Evolutionary conservation across 2,329 filamentous ascomycete species (phyloP).

Genomic region (Raffaelea ambrosiae): DNA sequence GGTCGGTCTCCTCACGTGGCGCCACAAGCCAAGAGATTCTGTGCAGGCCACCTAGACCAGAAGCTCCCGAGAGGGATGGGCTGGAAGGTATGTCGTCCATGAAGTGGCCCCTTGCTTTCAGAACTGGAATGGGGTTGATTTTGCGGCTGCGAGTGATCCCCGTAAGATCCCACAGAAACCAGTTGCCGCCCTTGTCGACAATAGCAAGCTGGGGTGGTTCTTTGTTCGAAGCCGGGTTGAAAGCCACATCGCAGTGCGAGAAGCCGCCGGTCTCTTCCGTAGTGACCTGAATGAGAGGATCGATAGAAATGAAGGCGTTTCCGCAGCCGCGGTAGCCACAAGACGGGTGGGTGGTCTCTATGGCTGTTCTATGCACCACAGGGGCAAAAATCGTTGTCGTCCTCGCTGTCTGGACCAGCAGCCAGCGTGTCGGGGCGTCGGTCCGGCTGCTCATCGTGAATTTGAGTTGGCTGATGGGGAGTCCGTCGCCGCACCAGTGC

Average conservation of each 20-base stretch:
- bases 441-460: conserved; percentile 31
- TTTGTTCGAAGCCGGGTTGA: conserved; percentile 46
- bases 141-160: conserved; percentile 26
- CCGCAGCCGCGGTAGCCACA: conserved; percentile 15
- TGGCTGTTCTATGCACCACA: conserved; percentile 32
- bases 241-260: conserved; percentile 53
- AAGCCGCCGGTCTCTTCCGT: conserved; percentile 43
- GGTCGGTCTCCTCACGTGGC: no score
- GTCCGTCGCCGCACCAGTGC: conserved; percentile 45
- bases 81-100: not conserved
- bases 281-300: conserved; percentile 44
- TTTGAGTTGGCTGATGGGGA: conserved; percentile 43
- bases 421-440: conserved; percentile 32
- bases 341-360: conserved; percentile 9
- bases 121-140: conserved; percentile 22
- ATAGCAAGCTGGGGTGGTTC: conserved; percentile 53
- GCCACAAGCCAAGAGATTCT: conserved; percentile 6
- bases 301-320: conserved; percentile 45
- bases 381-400: conserved; percentile 45
- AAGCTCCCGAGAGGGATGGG: not conserved
- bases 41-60: conserved; percentile 8
- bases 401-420: conserved; percentile 44
- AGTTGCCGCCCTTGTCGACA: conserved; percentile 56
- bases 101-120: conserved; percentile 29
- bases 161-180: conserved; percentile 58